These are phyloP conservation scores for Chlamydomonas schloesseri DNA, from an alignment of 139 green algal species.

Conservation along the genomic window DNA sequence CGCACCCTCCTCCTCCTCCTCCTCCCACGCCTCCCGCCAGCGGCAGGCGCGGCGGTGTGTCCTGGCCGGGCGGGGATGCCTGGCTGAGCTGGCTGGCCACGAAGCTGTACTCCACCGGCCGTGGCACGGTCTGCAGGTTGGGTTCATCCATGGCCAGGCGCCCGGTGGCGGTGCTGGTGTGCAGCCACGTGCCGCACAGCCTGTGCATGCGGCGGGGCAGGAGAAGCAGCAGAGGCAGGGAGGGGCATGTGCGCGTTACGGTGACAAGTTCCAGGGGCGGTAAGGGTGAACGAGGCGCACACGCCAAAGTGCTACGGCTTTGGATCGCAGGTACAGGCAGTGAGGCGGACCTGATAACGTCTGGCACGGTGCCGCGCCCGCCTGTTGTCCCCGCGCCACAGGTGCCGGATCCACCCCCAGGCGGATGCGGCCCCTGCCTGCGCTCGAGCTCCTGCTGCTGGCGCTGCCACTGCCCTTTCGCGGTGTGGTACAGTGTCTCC, in stretches of 20 bases:
- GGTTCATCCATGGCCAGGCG: slow-evolving; percentile 87
- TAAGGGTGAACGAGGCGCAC: no score
- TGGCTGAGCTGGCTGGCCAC: slow-evolving; percentile 25
- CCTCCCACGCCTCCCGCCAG: no score
- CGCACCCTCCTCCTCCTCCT: background rate
- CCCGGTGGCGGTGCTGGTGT: slow-evolving; percentile 83
- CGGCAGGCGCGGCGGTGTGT: no score
- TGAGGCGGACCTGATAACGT: background rate
- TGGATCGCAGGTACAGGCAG: no score
- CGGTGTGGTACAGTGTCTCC: slow-evolving; percentile 33
- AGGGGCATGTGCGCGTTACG: background rate
- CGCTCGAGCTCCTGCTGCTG: slow-evolving; percentile 3
- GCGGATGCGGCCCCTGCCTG: background rate
- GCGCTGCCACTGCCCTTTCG: slow-evolving; percentile 4
- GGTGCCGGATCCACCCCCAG: no score
- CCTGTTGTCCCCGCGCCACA: background rate
- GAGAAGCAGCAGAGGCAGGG: background rate
- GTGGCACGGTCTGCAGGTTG: slow-evolving; percentile 79
- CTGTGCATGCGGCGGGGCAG: slow-evolving; percentile 37
- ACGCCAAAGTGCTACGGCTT: no score
- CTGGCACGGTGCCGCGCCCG: background rate
- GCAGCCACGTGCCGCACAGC: slow-evolving; percentile 74
- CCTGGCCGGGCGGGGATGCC: no score
- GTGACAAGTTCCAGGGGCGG: no score
- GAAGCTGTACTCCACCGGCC: slow-evolving; percentile 56